phyloP scores from a whole-genome alignment of 257 asterid species.

The Verbena officinalis region DNA sequence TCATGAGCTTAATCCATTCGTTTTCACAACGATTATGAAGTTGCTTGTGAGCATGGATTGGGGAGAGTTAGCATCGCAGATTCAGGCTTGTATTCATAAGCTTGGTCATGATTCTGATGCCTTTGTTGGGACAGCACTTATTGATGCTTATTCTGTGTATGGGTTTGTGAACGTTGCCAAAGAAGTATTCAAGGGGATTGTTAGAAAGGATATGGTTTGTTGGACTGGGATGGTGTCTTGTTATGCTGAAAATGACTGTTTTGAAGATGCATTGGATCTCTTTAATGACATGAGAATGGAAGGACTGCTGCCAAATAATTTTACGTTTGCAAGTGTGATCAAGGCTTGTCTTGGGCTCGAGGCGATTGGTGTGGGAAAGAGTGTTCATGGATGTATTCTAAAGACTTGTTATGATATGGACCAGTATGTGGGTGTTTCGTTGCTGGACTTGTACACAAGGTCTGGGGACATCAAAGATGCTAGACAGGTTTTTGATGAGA shows the following conservation, averaged over 20 bases:
- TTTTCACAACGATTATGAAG: slow-evolving; percentile 48
- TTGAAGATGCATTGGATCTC: slow-evolving; percentile 52
- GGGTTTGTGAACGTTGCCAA: slow-evolving; percentile 59
- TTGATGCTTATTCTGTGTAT: slow-evolving; percentile 74
- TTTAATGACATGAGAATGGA: slow-evolving; percentile 64
- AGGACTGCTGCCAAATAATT: slow-evolving; percentile 77
- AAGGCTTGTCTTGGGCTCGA: slow-evolving; percentile 83
- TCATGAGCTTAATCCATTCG: slow-evolving; percentile 53
- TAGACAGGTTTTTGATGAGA: slow-evolving; percentile 68
- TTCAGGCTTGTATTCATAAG: slow-evolving; percentile 52
- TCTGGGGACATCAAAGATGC: slow-evolving; percentile 72
- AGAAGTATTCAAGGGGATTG: slow-evolving; percentile 61
- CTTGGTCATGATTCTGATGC: slow-evolving; percentile 56
- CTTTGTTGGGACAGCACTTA: slow-evolving; percentile 74
- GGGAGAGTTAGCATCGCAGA: slow-evolving; percentile 35
- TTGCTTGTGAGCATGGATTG: slow-evolving; percentile 47
- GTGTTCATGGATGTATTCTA: slow-evolving; percentile 71
- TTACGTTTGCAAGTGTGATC: slow-evolving; percentile 73
- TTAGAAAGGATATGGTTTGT: slow-evolving; percentile 72
- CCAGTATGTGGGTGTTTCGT: slow-evolving; percentile 76
- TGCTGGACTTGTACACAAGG: slow-evolving; percentile 81
- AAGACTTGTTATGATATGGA: slow-evolving; percentile 77
- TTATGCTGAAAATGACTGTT: slow-evolving; percentile 71
- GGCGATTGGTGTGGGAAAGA: slow-evolving; percentile 54
- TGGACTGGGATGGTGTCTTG: slow-evolving; percentile 94